Evolutionary conservation across 768 basidiomycete genomes (phyloP), one percentile per base, ranked within the genome.

Genomic region (Phylloporus arenicola): DNA sequence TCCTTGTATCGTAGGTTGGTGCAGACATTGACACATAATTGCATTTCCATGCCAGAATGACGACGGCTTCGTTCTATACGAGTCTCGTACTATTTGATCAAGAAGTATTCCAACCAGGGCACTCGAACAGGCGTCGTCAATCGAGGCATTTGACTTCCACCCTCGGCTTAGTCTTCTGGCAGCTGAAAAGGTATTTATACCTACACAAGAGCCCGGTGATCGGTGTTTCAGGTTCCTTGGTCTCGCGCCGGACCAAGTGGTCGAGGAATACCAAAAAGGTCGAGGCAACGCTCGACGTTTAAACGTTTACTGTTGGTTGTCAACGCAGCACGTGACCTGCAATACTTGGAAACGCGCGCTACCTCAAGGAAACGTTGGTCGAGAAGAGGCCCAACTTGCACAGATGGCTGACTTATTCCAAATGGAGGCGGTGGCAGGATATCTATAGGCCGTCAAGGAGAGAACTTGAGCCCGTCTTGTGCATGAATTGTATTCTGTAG

Each of bases 41-140:
- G 29, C 10, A 30, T 41, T 11, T 31, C 19, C 19, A 25, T 29
- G 9, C 20, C 27, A 78, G 75, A 71, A 81, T 45, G 83, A 86
- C 22, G 82, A 81, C 35, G 84, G 82, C 5, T 79, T 84, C 64
- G 68, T 76, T 48, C 56, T 88, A 24, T 85, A 75, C 62, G 83
- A 84, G 58, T 76, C 75, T 35, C 78, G 82, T 13, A 83, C 83
- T 88, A 86, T 61, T 58, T 86, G 57, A 76, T 72, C 31, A 62
- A 64, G 34, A 84, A 84, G 63, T 79, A 81, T 56, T 60, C 74
- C 7, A 51, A 68, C 43, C 74, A 81, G 52, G 81, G 81, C 19
- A 70, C 75, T 5, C 19, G 66, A 67, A 31, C 66, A 67, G 25
- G 66, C 65, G 3, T 38, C 57, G 1, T 79, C 75, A 24, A 64